Percentiles rank a stretch among this genome's conserved stretches.
These are phyloP conservation scores for Cordyceps cicadae DNA, from an alignment of 2,329 filamentous ascomycete genomes.

Conservation along the genomic window DNA sequence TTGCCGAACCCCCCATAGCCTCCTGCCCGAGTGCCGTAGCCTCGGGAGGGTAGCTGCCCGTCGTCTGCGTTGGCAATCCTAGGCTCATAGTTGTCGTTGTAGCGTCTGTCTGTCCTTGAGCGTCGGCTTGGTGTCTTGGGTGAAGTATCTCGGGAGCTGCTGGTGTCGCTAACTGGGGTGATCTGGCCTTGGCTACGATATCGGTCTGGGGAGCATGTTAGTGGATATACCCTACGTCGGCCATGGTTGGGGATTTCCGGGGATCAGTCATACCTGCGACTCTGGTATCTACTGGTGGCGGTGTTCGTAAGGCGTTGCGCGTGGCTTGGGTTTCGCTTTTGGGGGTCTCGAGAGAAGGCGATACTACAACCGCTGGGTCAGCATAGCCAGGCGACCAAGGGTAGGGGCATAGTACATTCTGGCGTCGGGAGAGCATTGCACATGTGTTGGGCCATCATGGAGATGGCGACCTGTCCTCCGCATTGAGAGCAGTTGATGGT, in stretches of 20 bases:
- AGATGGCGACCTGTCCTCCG: constrained; percentile 69
- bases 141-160: constrained; percentile 54
- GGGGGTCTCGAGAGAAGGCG: constrained; percentile 28
- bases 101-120: constrained; percentile 31
- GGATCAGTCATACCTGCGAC: constrained; percentile 39
- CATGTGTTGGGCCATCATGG: constrained; percentile 76
- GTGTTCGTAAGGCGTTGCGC: constrained; percentile 31
- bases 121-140: constrained; percentile 47
- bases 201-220: constrained; percentile 36
- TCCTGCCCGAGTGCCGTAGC: constrained; percentile 32
- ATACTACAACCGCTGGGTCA: constrained; percentile 20
- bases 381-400: not conserved
- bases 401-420: constrained; percentile 32
- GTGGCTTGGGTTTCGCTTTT: constrained; percentile 20
- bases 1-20: constrained; percentile 43
- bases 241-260: not conserved
- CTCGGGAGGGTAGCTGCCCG: constrained; percentile 29
- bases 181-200: constrained; percentile 49
- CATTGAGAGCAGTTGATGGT: constrained; percentile 85
- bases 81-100: constrained; percentile 38
- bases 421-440: constrained; percentile 43
- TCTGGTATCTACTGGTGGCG: constrained; percentile 42
- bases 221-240: not conserved
- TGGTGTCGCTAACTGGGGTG: constrained; percentile 55
- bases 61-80: constrained; percentile 35